These are phyloP conservation scores for Cladophialophora psammophila DNA, from an alignment of 2,329 filamentous ascomycete species.

Conservation along the genomic window DNA sequence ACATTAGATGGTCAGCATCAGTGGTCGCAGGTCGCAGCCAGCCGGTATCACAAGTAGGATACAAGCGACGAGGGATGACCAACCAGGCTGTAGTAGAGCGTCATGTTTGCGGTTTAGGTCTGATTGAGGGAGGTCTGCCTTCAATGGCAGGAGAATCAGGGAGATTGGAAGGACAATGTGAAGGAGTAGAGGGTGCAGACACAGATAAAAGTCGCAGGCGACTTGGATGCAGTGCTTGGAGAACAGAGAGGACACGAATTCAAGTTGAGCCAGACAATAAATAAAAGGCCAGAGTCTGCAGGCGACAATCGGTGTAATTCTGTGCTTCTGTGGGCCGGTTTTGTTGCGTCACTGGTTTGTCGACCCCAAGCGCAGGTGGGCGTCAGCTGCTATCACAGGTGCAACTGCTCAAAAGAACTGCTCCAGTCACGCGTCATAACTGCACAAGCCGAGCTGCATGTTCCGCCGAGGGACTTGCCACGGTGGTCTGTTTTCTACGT, in stretches of 20 bases:
- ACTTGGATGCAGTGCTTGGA: neutral
- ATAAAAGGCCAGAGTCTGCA: conserved; percentile 19
- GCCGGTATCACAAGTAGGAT: neutral
- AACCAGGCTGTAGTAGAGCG: conserved; percentile 68
- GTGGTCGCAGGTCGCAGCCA: conserved; percentile 19
- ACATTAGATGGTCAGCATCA: conserved; percentile 26
- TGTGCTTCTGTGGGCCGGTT: neutral
- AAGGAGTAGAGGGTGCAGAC: neutral
- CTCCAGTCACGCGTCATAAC: conserved; percentile 5
- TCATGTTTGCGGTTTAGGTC: conserved; percentile 60
- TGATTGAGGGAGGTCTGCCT: neutral
- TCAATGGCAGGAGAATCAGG: neutral
- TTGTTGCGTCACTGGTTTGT: conserved; percentile 15
- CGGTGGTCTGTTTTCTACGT: neutral
- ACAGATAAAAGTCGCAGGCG: neutral
- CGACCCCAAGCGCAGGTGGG: neutral
- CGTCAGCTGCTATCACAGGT: neutral
- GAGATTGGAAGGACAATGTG: neutral
- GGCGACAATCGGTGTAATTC: neutral
- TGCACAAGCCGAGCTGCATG: neutral
- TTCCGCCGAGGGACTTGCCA: neutral
- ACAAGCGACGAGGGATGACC: neutral
- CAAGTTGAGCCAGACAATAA: conserved; percentile 8
- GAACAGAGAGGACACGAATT: conserved; percentile 1
- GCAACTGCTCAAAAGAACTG: neutral